Conservation (phyloP, 2,329 filamentous ascomycete genomes). For the Colletotrichum tofieldiae region DNA sequence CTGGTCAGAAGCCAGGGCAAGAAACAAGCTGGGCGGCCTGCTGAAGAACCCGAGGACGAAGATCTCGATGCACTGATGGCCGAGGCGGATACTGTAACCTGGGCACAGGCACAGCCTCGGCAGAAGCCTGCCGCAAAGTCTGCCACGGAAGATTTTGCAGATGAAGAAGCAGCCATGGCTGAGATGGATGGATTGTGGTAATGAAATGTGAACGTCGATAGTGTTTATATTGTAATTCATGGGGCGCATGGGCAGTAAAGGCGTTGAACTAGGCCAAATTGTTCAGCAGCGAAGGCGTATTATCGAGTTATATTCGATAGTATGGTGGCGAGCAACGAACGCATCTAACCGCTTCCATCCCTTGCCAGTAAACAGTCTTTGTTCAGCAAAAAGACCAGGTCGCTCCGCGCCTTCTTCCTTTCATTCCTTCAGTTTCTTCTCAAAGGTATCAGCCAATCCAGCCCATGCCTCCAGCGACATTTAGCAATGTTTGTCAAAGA, state of each 20-base stretch:
- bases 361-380: no score
- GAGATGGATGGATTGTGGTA: conserved; percentile 72
- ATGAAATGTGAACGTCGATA: neutral
- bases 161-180: conserved; percentile 79
- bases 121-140: conserved; percentile 27
- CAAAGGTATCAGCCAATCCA: no score
- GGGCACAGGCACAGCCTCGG: conserved; percentile 41
- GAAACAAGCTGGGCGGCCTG: conserved; percentile 24
- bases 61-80: conserved; percentile 63
- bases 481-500: no score
- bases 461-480: neutral
- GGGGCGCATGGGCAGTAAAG: neutral
- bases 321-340: no score
- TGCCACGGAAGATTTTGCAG: conserved; percentile 67
- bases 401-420: no score
- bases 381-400: no score
- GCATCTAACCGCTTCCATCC: no score
- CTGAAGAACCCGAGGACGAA: conserved; percentile 51
- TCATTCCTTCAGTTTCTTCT: no score
- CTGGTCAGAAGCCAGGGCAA: neutral
- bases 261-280: neutral
- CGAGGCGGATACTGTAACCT: conserved; percentile 52
- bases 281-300: neutral
- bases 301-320: neutral
- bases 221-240: neutral